A percentile compares a stretch with the other conserved stretches of the same genome.
Conservation (phyloP, 2,329 filamentous ascomycete species). For the Aspergillus quadrilineatus region DNA sequence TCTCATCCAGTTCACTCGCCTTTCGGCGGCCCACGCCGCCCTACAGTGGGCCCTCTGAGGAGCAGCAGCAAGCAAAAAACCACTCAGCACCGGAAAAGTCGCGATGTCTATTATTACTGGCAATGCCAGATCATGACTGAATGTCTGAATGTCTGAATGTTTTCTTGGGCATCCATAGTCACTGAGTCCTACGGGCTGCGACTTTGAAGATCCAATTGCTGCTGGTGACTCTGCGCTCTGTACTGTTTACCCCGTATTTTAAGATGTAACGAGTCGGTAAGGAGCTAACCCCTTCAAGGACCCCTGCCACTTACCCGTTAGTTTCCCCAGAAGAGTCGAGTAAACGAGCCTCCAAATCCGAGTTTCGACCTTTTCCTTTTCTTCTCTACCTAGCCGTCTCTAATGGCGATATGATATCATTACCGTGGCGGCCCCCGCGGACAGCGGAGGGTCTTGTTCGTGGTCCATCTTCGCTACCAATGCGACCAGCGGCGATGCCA, state of each 20-base stretch:
- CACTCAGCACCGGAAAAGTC: constrained; percentile 5
- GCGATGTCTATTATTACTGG: constrained; percentile 5
- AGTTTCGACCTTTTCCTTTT: background rate
- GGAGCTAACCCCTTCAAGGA: background rate
- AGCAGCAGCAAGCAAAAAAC: constrained; percentile 1
- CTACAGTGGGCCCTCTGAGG: constrained; percentile 21
- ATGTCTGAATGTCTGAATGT: background rate
- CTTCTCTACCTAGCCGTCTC: background rate
- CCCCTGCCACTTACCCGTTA: background rate
- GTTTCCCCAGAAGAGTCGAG: constrained; percentile 10
- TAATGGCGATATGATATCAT: constrained; percentile 4
- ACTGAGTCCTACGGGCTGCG: background rate
- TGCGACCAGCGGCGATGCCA: background rate
- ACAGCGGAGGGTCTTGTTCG: background rate
- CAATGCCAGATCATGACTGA: background rate
- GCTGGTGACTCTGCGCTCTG: no score
- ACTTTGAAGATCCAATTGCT: background rate
- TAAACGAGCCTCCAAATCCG: constrained; percentile 5
- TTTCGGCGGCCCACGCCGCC: constrained; percentile 25
- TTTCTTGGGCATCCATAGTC: background rate
- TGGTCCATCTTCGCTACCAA: background rate
- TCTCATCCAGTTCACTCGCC: constrained; percentile 14
- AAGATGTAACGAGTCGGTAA: background rate
- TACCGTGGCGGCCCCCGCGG: constrained; percentile 1
- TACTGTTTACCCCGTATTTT: background rate